Percentiles rank a stretch among this genome's conserved stretches.
Conservation (phyloP, 1,139 yeast species). For the Yamadazyma diospyri region DNA sequence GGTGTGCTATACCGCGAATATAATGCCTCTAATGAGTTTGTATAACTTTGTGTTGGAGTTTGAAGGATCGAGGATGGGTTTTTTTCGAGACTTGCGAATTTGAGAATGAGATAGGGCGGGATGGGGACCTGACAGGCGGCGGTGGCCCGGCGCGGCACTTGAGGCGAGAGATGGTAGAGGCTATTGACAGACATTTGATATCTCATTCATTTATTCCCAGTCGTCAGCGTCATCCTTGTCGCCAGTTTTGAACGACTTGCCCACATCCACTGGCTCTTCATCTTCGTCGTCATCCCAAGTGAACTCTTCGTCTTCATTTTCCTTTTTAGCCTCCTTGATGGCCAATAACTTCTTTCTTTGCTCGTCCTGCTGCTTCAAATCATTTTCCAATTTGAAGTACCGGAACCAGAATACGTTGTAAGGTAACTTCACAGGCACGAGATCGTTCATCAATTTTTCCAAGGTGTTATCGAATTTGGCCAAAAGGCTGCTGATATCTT, state of each 20-base stretch:
- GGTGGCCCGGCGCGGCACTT: too few relatives aligned
- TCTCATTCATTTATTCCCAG: too few relatives aligned
- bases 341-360: constrained; percentile 61
- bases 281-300: constrained; percentile 64
- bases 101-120: too few relatives aligned
- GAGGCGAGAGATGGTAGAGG: too few relatives aligned
- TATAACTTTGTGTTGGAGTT: too few relatives aligned
- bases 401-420: constrained; percentile 72
- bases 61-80: too few relatives aligned
- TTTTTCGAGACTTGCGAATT: too few relatives aligned
- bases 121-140: too few relatives aligned
- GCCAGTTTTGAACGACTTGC: constrained; percentile 10
- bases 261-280: constrained; percentile 28
- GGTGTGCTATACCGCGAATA: too few relatives aligned
- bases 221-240: constrained; percentile 41
- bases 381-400: constrained; percentile 56
- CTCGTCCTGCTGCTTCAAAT: constrained; percentile 60
- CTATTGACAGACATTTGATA: too few relatives aligned
- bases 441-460: constrained; percentile 51
- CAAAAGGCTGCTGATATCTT: constrained; percentile 48
- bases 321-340: constrained; percentile 30
- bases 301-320: constrained; percentile 38
- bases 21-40: too few relatives aligned
- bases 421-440: constrained; percentile 64
- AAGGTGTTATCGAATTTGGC: constrained; percentile 49